Percentiles rank a stretch among this genome's conserved stretches.
Evolutionary conservation across 768 basidiomycete genomes (phyloP).

Genomic region (Kondoa subrosea): DNA sequence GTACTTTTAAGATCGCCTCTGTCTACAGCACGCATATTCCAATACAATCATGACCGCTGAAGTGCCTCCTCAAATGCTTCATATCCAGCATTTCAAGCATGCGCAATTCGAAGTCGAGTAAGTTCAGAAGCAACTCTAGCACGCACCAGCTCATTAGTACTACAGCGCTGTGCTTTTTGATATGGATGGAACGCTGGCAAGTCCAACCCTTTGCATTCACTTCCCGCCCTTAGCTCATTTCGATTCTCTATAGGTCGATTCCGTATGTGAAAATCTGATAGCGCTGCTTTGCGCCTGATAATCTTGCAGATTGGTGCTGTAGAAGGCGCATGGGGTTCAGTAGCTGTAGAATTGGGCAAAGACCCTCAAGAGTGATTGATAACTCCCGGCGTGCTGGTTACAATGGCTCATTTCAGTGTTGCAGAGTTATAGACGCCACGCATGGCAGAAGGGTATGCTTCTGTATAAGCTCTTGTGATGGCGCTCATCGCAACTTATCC

Average conservation of each 20-base stretch:
- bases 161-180: slow-evolving; percentile 31
- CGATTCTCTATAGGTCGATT: no score
- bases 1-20: no score
- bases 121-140: neutral
- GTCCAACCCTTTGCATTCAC: no score
- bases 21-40: no score
- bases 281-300: no score
- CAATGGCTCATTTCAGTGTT: slow-evolving; percentile 40
- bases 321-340: slow-evolving; percentile 58
- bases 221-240: no score
- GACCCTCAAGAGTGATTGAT: slow-evolving; percentile 38
- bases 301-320: slow-evolving; percentile 49
- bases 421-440: slow-evolving; percentile 49
- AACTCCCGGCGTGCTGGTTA: no score
- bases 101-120: neutral
- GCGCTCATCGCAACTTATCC: neutral
- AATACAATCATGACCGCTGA: slow-evolving; percentile 1
- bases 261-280: no score
- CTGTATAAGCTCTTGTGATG: neutral
- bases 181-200: slow-evolving; percentile 50
- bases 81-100: neutral
- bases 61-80: neutral
- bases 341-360: slow-evolving; percentile 51
- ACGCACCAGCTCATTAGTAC: neutral
- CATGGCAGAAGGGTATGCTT: slow-evolving; percentile 41